Evolutionary conservation across 163 green algal genomes (phyloP).

Genomic region (Scenedesmus sp.): DNA sequence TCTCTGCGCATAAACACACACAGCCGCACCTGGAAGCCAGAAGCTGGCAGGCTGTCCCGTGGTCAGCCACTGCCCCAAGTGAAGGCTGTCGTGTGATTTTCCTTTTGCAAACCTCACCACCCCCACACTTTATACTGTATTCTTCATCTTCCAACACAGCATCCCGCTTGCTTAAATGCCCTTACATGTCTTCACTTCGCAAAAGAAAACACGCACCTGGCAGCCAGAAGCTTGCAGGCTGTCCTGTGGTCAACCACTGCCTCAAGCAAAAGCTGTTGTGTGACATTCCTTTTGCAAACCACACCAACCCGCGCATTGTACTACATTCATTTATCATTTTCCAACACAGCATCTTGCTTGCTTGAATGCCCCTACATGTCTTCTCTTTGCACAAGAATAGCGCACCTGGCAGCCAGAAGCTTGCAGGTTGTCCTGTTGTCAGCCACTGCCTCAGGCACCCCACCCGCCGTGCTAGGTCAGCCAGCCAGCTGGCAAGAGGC

Average conservation of each 20-base stretch:
- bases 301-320: no score
- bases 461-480: constrained; percentile 73
- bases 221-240: constrained; percentile 50
- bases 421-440: constrained; percentile 65
- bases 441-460: constrained; percentile 78
- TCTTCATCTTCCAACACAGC: no score
- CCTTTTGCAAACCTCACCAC: no score
- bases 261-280: neutral
- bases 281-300: no score
- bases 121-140: no score
- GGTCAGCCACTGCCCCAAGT: no score
- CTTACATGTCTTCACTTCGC: neutral
- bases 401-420: constrained; percentile 80
- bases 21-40: neutral
- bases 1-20: neutral
- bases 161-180: neutral
- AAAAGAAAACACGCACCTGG: constrained; percentile 46
- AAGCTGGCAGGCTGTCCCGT: neutral
- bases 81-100: no score
- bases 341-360: no score
- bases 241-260: neutral
- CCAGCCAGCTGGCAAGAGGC: constrained; percentile 77
- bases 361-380: no score
- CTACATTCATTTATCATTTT: no score
- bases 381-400: neutral